A percentile compares a stretch with the other conserved stretches of the same genome.
Conservation (phyloP, 2,329 filamentous ascomycete species). For the Calonectria crousiana region DNA sequence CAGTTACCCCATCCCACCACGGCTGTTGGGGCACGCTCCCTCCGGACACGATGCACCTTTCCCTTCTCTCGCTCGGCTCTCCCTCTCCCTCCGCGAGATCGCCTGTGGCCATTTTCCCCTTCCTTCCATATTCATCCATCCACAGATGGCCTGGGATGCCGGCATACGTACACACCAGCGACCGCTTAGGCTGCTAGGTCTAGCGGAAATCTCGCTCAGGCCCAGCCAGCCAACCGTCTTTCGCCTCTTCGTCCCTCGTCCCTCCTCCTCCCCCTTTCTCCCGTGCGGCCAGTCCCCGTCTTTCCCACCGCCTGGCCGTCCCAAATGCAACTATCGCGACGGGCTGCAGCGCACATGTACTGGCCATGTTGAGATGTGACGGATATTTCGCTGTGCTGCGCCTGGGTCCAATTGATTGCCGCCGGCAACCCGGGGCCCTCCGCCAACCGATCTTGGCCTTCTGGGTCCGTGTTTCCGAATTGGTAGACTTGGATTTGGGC, state of each 20-base stretch:
- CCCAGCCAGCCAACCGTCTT: neutral
- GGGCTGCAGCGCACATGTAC: constrained; percentile 25
- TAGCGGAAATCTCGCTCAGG: neutral
- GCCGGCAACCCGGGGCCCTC: constrained; percentile 31
- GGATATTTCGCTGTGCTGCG: constrained; percentile 8
- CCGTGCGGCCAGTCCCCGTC: neutral
- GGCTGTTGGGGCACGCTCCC: neutral
- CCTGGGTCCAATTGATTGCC: constrained; percentile 25
- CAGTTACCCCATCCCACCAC: neutral
- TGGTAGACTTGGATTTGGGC: neutral
- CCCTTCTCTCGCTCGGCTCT: neutral
- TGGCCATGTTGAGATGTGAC: constrained; percentile 36
- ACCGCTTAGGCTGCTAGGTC: neutral
- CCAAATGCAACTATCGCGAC: constrained; percentile 22
- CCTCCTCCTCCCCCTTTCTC: neutral
- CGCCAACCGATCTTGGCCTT: constrained; percentile 25
- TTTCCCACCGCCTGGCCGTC: constrained; percentile 1
- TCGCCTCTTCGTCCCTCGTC: neutral
- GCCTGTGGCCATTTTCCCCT: neutral
- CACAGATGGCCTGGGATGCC: neutral
- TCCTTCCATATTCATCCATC: constrained; percentile 10
- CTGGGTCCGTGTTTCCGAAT: constrained; percentile 9
- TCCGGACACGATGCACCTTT: constrained; percentile 1
- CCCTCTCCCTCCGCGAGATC: neutral
- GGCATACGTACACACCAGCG: neutral